Conservation (phyloP, 345 rosid species). For the Geranium rotundifolium region DNA sequence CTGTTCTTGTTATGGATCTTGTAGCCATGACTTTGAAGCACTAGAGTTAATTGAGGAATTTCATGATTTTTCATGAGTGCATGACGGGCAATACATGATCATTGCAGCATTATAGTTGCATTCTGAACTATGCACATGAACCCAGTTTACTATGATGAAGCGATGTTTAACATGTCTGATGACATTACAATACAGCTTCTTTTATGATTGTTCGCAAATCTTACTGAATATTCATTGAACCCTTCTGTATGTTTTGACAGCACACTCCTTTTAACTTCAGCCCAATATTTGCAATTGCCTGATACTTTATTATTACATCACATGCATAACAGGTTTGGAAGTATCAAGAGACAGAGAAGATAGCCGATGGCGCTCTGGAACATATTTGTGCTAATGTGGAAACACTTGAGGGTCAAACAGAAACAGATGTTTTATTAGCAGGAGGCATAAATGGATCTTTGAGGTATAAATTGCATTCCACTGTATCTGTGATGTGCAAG, state of each 20-base stretch:
- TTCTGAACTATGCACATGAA: neutral
- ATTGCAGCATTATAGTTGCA: neutral
- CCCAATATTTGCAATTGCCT: neutral
- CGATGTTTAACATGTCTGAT: neutral
- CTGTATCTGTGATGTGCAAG: neutral
- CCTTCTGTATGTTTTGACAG: neutral
- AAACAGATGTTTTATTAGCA: slow-evolving; percentile 31
- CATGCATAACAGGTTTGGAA: slow-evolving; percentile 45
- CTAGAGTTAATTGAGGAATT: neutral
- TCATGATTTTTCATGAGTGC: neutral
- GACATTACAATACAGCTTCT: neutral
- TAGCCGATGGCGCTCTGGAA: slow-evolving; percentile 48
- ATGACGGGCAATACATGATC: neutral
- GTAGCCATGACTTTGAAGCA: no score
- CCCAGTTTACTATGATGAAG: neutral
- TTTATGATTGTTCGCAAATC: neutral
- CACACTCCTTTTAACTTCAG: neutral
- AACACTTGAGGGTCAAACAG: slow-evolving; percentile 40
- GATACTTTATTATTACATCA: neutral
- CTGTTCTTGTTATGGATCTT: neutral
- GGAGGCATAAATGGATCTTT: slow-evolving; percentile 46
- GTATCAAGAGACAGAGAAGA: slow-evolving; percentile 25
- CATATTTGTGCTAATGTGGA: slow-evolving; percentile 23
- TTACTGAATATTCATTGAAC: neutral
- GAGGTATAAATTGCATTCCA: slow-evolving; percentile 30